Percentiles rank a stretch among this genome's conserved stretches.
Conservation (phyloP, 164 flowering plant species). For the Macadamia tetraphylla region DNA sequence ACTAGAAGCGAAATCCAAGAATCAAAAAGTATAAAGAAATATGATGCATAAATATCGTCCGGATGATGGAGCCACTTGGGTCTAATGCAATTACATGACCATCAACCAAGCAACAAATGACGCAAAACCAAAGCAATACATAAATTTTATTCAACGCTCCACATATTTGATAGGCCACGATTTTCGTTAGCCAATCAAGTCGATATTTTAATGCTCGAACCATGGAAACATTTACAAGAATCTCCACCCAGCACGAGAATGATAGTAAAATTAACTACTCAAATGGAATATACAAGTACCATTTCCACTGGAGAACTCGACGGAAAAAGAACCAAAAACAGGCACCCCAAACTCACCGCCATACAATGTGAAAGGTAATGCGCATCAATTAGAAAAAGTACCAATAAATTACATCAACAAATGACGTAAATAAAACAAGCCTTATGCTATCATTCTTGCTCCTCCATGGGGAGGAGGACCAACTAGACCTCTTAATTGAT, state of each 20-base stretch:
- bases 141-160: background rate
- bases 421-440: background rate
- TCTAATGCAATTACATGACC: constrained; percentile 60
- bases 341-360: constrained; percentile 75
- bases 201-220: background rate
- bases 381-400: constrained; percentile 13
- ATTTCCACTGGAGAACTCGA: constrained; percentile 38
- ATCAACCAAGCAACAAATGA: constrained; percentile 87
- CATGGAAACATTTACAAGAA: background rate
- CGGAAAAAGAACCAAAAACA: constrained; percentile 73
- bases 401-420: too few relatives aligned
- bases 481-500: too few relatives aligned
- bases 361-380: constrained; percentile 37
- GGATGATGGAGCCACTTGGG: constrained; percentile 49
- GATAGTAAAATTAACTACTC: background rate
- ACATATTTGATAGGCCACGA: background rate
- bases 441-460: too few relatives aligned
- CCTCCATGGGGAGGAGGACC: too few relatives aligned
- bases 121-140: constrained; percentile 26
- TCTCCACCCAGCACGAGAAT: background rate
- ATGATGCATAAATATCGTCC: constrained; percentile 53
- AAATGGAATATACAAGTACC: constrained; percentile 43
- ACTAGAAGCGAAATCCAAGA: too few relatives aligned
- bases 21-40: background rate
- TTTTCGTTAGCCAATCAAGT: background rate